phyloP scores from a whole-genome alignment of 805 yeast genomes.

The Schizosaccharomyces osmophilus region DNA sequence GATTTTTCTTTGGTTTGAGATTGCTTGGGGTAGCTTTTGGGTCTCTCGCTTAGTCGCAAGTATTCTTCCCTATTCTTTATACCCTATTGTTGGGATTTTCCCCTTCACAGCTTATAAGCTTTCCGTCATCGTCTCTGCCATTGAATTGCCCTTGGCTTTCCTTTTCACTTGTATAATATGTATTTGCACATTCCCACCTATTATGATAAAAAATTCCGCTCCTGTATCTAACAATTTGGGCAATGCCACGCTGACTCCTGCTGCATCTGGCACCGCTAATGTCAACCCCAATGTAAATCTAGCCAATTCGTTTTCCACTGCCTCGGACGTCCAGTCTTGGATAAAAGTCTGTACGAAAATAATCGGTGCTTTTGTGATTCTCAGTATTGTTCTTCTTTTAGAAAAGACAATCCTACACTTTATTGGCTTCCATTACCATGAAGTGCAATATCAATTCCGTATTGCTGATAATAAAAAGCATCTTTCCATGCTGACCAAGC shows the following conservation, averaged over 20 bases:
- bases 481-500: conserved; percentile 11
- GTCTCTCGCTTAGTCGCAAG: conserved; percentile 15
- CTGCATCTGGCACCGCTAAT: not conserved
- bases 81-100: conserved; percentile 13
- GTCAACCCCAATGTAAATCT: not conserved
- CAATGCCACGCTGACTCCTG: conserved; percentile 4
- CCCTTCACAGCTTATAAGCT: conserved; percentile 13
- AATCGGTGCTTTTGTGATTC: conserved; percentile 16
- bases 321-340: conserved; percentile 12
- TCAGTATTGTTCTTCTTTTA: conserved; percentile 15
- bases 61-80: conserved; percentile 13
- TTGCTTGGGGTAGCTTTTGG: conserved; percentile 17
- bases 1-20: conserved; percentile 19
- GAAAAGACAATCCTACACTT: conserved; percentile 17
- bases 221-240: conserved; percentile 4
- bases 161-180: conserved; percentile 16
- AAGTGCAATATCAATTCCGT: conserved; percentile 16
- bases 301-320: too few relatives aligned
- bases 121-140: conserved; percentile 14
- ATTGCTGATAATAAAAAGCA: conserved; percentile 16
- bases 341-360: conserved; percentile 14
- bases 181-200: conserved; percentile 14
- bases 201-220: conserved; percentile 7
- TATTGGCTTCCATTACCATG: conserved; percentile 18
- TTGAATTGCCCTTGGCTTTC: conserved; percentile 15